Evolutionary conservation across 441 rosid genomes (phyloP).

Genomic region (Pelargonium citronellum): DNA sequence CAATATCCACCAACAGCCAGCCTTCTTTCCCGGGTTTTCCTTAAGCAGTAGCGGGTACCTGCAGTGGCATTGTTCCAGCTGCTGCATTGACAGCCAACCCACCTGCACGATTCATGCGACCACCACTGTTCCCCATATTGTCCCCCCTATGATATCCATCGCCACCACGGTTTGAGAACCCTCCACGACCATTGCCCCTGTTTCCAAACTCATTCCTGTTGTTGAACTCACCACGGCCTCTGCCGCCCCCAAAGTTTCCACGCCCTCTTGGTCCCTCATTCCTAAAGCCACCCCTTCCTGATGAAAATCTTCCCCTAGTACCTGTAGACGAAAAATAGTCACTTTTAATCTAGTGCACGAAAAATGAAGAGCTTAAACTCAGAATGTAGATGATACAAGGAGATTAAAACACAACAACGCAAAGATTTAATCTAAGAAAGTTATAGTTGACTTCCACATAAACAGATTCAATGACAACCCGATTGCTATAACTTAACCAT

Average conservation of each 20-base stretch:
- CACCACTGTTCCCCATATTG: constrained; percentile 32
- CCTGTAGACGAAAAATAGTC: constrained; percentile 32
- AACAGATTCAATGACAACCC: no score
- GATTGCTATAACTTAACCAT: background rate
- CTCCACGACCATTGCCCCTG: constrained; percentile 55
- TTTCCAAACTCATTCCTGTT: constrained; percentile 41
- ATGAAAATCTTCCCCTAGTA: constrained; percentile 55
- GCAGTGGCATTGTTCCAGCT: constrained; percentile 35
- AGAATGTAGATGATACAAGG: no score
- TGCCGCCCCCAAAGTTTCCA: constrained; percentile 64
- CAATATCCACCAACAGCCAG: no score
- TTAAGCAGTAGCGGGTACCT: constrained; percentile 34
- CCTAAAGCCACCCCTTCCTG: constrained; percentile 55
- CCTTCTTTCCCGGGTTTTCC: no score
- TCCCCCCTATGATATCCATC: constrained; percentile 58
- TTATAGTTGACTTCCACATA: no score
- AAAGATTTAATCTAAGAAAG: no score
- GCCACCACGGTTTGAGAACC: constrained; percentile 55
- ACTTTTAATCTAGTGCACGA: background rate
- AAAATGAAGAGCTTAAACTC: background rate
- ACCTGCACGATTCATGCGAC: constrained; percentile 35
- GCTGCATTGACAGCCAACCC: constrained; percentile 21
- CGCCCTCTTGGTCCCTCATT: constrained; percentile 72
- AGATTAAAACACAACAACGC: background rate
- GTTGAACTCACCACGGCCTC: constrained; percentile 46